Base-by-base conservation (phyloP, 768 basidiomycete species). In the Neoboletus brunneissimus region DNA sequence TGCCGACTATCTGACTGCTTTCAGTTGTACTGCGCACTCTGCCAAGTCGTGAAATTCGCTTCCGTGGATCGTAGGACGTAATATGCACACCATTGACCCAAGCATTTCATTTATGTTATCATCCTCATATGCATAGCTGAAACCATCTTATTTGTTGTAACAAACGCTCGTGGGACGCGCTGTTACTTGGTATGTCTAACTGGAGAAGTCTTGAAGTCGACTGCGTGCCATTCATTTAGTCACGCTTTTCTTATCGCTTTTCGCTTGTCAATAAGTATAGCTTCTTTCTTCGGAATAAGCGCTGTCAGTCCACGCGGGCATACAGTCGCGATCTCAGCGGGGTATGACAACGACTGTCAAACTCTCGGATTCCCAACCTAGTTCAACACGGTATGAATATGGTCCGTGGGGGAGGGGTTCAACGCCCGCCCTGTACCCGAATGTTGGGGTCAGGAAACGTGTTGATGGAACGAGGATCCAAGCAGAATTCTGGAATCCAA, bases 41-140 rank as follows among this genome's bases (percentile, higher is more conserved):
- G 34, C 44, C 44, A 18, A 43, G 23, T 43, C 41, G 18, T 55
- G 29, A 29, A 27, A 27, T 53, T 55, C 52, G 49, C 48, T 48
- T 46, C 49, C 55, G 53, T 38, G 48, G 45, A 38, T 56, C 41
- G 44, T 16, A 16, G 22, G 25, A 48, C 42, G 31, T 53, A 49
- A 53, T 56, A 54, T 51, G 63, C 48, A 59, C 44, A 23, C 32
- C 40, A 50, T 50, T 46, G 42, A 58, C 48, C 42, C 32, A 1
- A 57, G 54, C 35, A 56, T 55, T 20, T 51, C 47, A 62, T 27
- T 25, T 53, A 55, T 53, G 55, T 65, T 46, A 43, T 51, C 35
- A 47, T 51, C 29, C 25, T 35, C 55, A 52, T 55, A 55, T 56
- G 49, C 20, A 45, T 42, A 20, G 11, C 42, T 37, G 32, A 42